Conservation (phyloP, 768 basidiomycete species). For the Auricularia cornea region DNA sequence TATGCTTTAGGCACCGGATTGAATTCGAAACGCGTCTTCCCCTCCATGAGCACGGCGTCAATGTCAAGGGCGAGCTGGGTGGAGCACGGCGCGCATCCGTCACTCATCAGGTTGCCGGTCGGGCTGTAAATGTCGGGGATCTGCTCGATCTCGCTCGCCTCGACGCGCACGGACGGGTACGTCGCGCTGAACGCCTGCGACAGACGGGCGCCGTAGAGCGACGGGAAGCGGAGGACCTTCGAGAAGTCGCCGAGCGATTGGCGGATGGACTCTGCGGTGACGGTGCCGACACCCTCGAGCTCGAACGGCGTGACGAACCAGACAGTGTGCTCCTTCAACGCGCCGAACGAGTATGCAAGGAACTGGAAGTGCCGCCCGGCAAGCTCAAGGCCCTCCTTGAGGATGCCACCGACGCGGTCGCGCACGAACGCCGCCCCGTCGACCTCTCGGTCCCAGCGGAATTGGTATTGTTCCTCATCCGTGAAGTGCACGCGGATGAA, state of each 20-base stretch:
- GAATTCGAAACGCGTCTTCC: constrained; percentile 6
- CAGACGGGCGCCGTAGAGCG: constrained; percentile 75
- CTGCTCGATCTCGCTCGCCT: constrained; percentile 36
- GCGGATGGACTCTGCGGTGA: constrained; percentile 56
- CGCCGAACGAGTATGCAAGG: constrained; percentile 73
- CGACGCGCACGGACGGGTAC: constrained; percentile 59
- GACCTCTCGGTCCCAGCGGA: constrained; percentile 61
- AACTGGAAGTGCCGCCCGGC: constrained; percentile 72
- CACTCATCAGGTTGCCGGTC: constrained; percentile 48
- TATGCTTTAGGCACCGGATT: not conserved
- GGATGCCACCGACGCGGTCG: constrained; percentile 45
- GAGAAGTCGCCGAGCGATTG: constrained; percentile 59
- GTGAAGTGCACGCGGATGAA: constrained; percentile 81
- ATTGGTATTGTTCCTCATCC: constrained; percentile 69
- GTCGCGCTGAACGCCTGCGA: constrained; percentile 83
- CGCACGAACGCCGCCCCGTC: constrained; percentile 49
- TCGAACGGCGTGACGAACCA: constrained; percentile 74
- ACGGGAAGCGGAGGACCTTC: constrained; percentile 46
- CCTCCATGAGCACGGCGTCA: constrained; percentile 28
- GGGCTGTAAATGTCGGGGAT: constrained; percentile 62
- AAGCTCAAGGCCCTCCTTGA: constrained; percentile 59
- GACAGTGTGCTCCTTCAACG: constrained; percentile 73
- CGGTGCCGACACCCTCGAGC: too few species aligned
- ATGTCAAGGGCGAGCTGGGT: constrained; percentile 48
- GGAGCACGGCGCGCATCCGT: constrained; percentile 61